phyloP scores from a whole-genome alignment of 352 stramenopile species.

The Pythium biforme region DNA sequence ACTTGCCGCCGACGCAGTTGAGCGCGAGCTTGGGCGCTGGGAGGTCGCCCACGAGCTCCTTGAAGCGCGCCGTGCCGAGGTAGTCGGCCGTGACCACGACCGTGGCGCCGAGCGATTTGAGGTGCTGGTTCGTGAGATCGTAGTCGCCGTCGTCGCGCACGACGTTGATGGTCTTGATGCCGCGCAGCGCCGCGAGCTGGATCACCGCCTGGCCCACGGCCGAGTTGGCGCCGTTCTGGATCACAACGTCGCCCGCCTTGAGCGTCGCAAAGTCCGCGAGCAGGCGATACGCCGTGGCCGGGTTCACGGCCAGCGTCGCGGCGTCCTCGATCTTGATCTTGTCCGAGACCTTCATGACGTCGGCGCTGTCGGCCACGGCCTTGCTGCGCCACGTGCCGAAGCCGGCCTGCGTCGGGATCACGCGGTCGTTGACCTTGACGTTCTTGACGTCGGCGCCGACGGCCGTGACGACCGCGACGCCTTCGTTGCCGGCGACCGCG shows the following conservation, averaged over 20 bases:
- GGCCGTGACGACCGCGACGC: slow-evolving; percentile 81
- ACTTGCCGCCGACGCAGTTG: slow-evolving; percentile 79
- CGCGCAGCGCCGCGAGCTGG: slow-evolving; percentile 82
- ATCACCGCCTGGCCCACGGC: slow-evolving; percentile 86
- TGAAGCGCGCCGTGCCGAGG: slow-evolving; percentile 76
- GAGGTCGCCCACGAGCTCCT: slow-evolving; percentile 80
- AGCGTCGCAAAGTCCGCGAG: slow-evolving; percentile 83
- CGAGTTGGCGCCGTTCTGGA: slow-evolving; percentile 90
- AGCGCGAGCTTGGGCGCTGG: slow-evolving; percentile 82
- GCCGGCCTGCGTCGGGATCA: slow-evolving; percentile 66
- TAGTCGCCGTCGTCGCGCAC: slow-evolving; percentile 83
- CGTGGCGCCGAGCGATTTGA: slow-evolving; percentile 77
- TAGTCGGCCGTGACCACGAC: slow-evolving; percentile 78
- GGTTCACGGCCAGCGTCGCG: slow-evolving; percentile 80
- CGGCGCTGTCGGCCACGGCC: slow-evolving; percentile 55
- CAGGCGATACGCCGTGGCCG: slow-evolving; percentile 83
- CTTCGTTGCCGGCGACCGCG: slow-evolving; percentile 83
- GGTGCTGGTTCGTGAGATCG: slow-evolving; percentile 66
- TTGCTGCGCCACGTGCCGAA: slow-evolving; percentile 83
- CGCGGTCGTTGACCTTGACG: slow-evolving; percentile 85
- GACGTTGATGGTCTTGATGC: slow-evolving; percentile 91
- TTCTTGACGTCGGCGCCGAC: slow-evolving; percentile 78
- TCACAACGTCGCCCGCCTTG: slow-evolving; percentile 78
- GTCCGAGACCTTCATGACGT: slow-evolving; percentile 74
- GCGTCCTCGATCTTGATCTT: slow-evolving; percentile 88